Base-by-base conservation (phyloP, 2,329 filamentous ascomycete species). In the Stachybotrys chartarum region DNA sequence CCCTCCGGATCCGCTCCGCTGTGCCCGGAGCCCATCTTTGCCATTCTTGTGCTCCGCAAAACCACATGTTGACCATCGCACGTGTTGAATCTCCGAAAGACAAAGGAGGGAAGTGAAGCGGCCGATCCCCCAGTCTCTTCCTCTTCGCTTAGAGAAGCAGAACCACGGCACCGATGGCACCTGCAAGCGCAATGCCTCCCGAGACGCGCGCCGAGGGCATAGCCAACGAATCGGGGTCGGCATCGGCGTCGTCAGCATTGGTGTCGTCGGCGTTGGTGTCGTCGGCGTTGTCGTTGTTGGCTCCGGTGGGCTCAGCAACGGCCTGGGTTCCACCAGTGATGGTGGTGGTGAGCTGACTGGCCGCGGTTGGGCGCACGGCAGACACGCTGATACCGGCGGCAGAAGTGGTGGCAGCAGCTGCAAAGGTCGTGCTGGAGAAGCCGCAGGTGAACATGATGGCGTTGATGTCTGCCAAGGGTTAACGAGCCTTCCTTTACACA, bases 281-380 rank as follows among this genome's bases (percentile, higher is more conserved):
- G n/a, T 54, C 53, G 14, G 52, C 47, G 6, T 45, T 39, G 5
- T 10, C 54, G 55, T 10, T 53, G 35, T 14, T 42, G 35, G 24
- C 14, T 42, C 35, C 35, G 35, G 35, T 24, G 24, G 24, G 24
- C 24, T 24, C 24, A 4, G 24, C 4, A 24, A 24, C 24, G 48
- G 30, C 51, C 54, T 52, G 30, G 46, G 50, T 51, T 47, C 59
- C 61, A 35, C 63, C 60, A 45, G 57, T 51, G 55, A 72, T 62
- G 48, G 70, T 72, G 30, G 68, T 72, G 17, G 70, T 72, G 54
- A 72, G 60, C 60, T 73, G 67, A 45, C 52, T 63, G 42, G 65
- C 57, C 53, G 65, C 65, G 8, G 67, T 72, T n/a, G 67, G 64
- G 8, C 61, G 62, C 7, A 63, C 64, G 45, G 69, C 71, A 11